phyloP scores from a whole-genome alignment of 768 basidiomycete genomes.

The Trametes villosa region DNA sequence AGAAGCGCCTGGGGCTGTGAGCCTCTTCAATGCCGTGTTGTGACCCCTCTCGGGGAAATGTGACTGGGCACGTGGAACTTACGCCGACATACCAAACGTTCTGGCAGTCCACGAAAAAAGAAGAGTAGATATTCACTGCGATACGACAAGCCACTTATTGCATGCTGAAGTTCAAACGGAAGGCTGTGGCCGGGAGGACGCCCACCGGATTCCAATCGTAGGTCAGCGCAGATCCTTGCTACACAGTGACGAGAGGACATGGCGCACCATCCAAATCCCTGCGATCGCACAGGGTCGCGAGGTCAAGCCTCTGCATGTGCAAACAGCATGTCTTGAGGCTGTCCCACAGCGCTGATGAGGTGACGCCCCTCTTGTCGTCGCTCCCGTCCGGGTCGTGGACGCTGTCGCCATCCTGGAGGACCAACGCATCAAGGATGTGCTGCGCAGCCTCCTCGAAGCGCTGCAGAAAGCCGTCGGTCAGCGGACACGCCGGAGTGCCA shows the following conservation, averaged over 20 bases:
- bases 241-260: too few species aligned
- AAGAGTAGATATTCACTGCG: not conserved
- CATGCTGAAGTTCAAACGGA: conserved; percentile 29
- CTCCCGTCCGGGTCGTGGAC: conserved; percentile 49
- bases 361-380: conserved; percentile 68
- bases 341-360: conserved; percentile 84
- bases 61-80: too few species aligned
- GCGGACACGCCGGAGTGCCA: not conserved
- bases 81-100: too few species aligned
- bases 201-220: not conserved
- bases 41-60: not conserved
- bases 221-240: not conserved
- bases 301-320: conserved; percentile 77
- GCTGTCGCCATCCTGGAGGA: conserved; percentile 86
- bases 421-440: conserved; percentile 86
- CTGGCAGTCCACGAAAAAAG: not conserved
- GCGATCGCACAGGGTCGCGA: conserved; percentile 72
- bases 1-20: conserved; percentile 14
- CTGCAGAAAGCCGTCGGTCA: conserved; percentile 41
- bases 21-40: not conserved
- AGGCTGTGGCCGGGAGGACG: conserved; percentile 12
- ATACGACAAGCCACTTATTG: conserved; percentile 1
- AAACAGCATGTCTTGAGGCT: conserved; percentile 82
- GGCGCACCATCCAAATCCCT: conserved; percentile 68
- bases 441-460: conserved; percentile 86